A percentile compares a stretch with the other conserved stretches of the same genome.
Conservation (phyloP, 2,329 filamentous ascomycete genomes). For the Aspergillus hiratsukae region DNA sequence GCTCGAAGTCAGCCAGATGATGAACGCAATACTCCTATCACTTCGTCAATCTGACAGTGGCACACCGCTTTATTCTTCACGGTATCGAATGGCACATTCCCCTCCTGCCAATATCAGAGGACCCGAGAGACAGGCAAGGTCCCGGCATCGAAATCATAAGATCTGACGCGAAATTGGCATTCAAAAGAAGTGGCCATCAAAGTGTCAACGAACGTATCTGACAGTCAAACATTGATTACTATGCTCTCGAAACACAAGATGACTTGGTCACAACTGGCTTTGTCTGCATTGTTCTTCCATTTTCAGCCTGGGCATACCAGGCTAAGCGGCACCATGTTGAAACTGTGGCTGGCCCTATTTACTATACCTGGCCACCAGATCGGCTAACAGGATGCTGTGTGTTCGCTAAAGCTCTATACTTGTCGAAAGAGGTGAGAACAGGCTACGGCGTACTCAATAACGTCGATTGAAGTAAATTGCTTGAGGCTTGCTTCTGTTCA, state of each 20-base stretch:
- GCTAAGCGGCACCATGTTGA: not conserved
- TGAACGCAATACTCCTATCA: not conserved
- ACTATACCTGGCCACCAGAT: not conserved
- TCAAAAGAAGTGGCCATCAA: not conserved
- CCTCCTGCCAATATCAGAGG: not conserved
- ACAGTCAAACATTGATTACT: not conserved
- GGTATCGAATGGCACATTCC: not conserved
- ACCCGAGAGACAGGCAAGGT: not conserved
- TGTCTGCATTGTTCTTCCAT: not conserved
- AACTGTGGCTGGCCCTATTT: not conserved
- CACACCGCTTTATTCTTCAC: no score
- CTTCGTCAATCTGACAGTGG: not conserved
- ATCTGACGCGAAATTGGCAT: not conserved
- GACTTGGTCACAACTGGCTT: not conserved
- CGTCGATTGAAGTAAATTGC: not conserved
- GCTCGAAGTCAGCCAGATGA: slow-evolving; percentile 35
- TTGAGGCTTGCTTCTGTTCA: not conserved
- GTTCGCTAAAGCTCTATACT: no score
- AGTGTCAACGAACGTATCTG: not conserved
- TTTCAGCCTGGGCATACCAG: not conserved
- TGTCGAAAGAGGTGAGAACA: not conserved
- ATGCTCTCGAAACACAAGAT: not conserved
- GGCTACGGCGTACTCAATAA: not conserved
- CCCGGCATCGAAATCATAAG: not conserved
- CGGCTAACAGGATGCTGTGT: not conserved